These are phyloP conservation scores for Trichoderma cornu-damae DNA, from an alignment of 2,329 filamentous ascomycete species.

Conservation along the genomic window DNA sequence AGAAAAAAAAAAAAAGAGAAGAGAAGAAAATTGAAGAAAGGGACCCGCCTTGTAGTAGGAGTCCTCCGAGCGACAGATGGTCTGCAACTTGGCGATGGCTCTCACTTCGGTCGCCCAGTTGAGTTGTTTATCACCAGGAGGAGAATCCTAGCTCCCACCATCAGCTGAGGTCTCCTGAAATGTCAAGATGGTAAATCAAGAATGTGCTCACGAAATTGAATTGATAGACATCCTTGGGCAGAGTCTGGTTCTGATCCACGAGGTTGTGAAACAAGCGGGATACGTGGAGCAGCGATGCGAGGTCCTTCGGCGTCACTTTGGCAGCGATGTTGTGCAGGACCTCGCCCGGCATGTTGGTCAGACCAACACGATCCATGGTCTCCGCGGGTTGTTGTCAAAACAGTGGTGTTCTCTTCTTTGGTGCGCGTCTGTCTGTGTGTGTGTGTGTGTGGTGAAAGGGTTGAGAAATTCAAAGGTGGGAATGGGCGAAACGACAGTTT, in stretches of 20 bases:
- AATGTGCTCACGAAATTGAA: constrained; percentile 46
- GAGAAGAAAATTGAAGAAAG: no score
- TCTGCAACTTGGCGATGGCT: constrained; percentile 40
- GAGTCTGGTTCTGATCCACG: constrained; percentile 51
- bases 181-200: not conserved
- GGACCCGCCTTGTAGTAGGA: constrained; percentile 39
- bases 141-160: constrained; percentile 20
- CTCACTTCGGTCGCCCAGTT: constrained; percentile 43
- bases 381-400: no score
- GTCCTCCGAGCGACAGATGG: constrained; percentile 36
- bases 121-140: constrained; percentile 31
- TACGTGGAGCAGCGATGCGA: constrained; percentile 47
- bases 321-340: constrained; percentile 59
- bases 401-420: no score
- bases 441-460: no score
- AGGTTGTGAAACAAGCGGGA: constrained; percentile 51
- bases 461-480: not conserved
- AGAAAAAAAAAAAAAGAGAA: no score
- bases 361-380: constrained; percentile 17
- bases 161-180: not conserved
- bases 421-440: no score
- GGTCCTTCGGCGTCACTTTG: constrained; percentile 51
- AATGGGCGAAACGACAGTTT: not conserved
- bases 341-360: constrained; percentile 51
- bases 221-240: constrained; percentile 61